These are phyloP conservation scores for Ganoderma multipileum DNA, from an alignment of 1,284 basidiomycete genomes.

Conservation along the genomic window DNA sequence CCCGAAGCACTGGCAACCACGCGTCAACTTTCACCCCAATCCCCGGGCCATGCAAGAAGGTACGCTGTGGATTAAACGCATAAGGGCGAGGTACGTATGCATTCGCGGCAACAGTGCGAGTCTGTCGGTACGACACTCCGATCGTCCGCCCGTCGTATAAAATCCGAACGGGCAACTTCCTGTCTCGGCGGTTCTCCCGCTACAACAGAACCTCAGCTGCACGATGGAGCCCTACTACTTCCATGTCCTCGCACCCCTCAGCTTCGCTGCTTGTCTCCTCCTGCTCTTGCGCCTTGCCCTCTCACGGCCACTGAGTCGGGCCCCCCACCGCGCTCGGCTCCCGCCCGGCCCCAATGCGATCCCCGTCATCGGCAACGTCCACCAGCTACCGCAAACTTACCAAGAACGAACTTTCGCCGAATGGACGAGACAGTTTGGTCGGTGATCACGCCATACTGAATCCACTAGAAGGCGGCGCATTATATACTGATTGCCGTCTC, in stretches of 20 bases:
- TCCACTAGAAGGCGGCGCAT: constrained; percentile 38
- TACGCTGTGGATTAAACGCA: constrained; percentile 1
- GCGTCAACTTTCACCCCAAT: constrained; percentile 19
- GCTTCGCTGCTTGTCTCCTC: constrained; percentile 22
- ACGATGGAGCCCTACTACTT: constrained; percentile 20
- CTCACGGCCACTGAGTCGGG: constrained; percentile 10
- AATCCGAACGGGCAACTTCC: constrained; percentile 17
- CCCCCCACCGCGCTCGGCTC: constrained; percentile 18
- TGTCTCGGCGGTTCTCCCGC: constrained; percentile 10
- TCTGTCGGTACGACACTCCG: constrained; percentile 22
- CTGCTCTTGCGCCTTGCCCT: constrained; percentile 22
- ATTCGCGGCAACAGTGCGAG: constrained; percentile 14
- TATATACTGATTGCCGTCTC: constrained; percentile 33
- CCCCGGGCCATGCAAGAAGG: constrained; percentile 14
- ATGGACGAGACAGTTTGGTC: constrained; percentile 40
- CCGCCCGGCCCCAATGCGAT: constrained; percentile 56
- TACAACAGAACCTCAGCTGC: constrained; percentile 1
- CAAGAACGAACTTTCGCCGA: constrained; percentile 48
- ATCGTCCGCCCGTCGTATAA: constrained; percentile 26
- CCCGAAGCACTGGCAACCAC: constrained; percentile 14
- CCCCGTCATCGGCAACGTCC: constrained; percentile 56
- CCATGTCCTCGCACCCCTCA: constrained; percentile 22
- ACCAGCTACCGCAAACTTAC: constrained; percentile 49
- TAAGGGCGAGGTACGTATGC: constrained; percentile 17
- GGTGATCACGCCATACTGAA: background rate